A percentile compares a stretch with the other conserved stretches of the same genome.
phyloP scores from a whole-genome alignment of 352 stramenopile genomes.

The Globisporangium nodosum region DNA sequence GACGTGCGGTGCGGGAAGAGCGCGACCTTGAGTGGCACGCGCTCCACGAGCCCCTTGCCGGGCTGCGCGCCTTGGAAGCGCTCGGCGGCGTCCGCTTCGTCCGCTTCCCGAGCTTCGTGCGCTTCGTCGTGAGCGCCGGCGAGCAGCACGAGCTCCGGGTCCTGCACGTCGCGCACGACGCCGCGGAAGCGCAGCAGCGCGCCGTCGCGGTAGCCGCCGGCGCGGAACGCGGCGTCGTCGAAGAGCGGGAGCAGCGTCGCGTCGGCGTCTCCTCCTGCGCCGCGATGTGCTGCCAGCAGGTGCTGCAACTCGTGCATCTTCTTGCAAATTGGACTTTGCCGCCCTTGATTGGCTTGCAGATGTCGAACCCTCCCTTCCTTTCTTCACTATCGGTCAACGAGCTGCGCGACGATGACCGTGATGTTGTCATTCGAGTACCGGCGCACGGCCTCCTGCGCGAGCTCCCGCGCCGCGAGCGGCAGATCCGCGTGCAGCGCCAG shows the following conservation, averaged over 20 bases:
- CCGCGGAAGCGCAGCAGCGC: slow-evolving; percentile 58
- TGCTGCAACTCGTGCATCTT: not conserved
- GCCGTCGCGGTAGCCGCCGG: slow-evolving; percentile 49
- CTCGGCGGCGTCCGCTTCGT: not conserved
- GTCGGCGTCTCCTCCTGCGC: not conserved
- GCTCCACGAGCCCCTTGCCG: slow-evolving; percentile 43
- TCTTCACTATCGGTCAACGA: slow-evolving; percentile 2
- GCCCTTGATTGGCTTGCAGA: not conserved
- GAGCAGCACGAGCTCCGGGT: slow-evolving; percentile 64
- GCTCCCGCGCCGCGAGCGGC: slow-evolving; percentile 56
- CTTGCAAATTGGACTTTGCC: not conserved
- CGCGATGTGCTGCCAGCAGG: not conserved
- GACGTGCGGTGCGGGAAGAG: slow-evolving; percentile 52
- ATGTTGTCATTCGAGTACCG: slow-evolving; percentile 82
- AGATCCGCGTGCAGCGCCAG: slow-evolving; percentile 46
- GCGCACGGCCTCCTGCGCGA: slow-evolving; percentile 67
- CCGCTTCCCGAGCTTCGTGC: not conserved
- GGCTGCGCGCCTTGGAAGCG: slow-evolving; percentile 9
- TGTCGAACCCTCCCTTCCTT: not conserved
- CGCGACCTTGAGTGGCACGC: slow-evolving; percentile 53
- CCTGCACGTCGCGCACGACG: slow-evolving; percentile 64
- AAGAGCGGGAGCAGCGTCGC: slow-evolving; percentile 14
- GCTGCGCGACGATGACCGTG: slow-evolving; percentile 36
- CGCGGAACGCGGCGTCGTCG: slow-evolving; percentile 33
- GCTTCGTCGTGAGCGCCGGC: slow-evolving; percentile 3